These are phyloP conservation scores for Cephalotrichum gorgonifer DNA, from an alignment of 2,329 filamentous ascomycete genomes.

Conservation along the genomic window DNA sequence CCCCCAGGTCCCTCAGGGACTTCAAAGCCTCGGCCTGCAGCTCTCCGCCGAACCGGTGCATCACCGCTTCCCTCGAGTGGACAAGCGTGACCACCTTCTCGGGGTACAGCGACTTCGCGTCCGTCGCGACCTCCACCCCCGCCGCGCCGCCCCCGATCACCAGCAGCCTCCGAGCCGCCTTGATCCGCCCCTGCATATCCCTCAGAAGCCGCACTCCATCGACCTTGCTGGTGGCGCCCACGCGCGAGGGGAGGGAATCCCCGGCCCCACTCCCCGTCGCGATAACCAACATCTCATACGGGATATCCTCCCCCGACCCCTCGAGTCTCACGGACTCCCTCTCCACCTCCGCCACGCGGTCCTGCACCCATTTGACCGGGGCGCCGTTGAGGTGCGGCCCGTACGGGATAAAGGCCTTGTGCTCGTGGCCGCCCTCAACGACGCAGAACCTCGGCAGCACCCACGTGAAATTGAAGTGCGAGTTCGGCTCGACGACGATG, in stretches of 20 bases:
- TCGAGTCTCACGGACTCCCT: slow-evolving; percentile 24
- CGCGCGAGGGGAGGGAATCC: slow-evolving; percentile 35
- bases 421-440: slow-evolving; percentile 38
- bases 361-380: slow-evolving; percentile 28
- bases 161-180: slow-evolving; percentile 29
- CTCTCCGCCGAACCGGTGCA: slow-evolving; percentile 39
- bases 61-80: slow-evolving; percentile 41
- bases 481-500: slow-evolving; percentile 47
- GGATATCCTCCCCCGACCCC: slow-evolving; percentile 28
- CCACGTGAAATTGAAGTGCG: slow-evolving; percentile 52
- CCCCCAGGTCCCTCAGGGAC: slow-evolving; percentile 32
- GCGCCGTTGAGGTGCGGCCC: slow-evolving; percentile 25
- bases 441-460: slow-evolving; percentile 49
- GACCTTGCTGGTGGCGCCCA: slow-evolving; percentile 28
- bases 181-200: slow-evolving; percentile 34
- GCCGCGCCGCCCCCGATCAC: slow-evolving; percentile 51
- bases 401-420: slow-evolving; percentile 52
- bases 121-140: slow-evolving; percentile 50
- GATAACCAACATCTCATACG: slow-evolving; percentile 45
- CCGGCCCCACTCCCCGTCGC: slow-evolving; percentile 42
- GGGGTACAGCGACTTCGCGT: slow-evolving; percentile 45
- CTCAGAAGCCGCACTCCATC: slow-evolving; percentile 30
- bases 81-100: slow-evolving; percentile 46
- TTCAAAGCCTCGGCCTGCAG: slow-evolving; percentile 27
- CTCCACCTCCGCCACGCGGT: slow-evolving; percentile 26